Conservation (phyloP, 1,284 basidiomycete species). For the Thelephora terrestris region DNA sequence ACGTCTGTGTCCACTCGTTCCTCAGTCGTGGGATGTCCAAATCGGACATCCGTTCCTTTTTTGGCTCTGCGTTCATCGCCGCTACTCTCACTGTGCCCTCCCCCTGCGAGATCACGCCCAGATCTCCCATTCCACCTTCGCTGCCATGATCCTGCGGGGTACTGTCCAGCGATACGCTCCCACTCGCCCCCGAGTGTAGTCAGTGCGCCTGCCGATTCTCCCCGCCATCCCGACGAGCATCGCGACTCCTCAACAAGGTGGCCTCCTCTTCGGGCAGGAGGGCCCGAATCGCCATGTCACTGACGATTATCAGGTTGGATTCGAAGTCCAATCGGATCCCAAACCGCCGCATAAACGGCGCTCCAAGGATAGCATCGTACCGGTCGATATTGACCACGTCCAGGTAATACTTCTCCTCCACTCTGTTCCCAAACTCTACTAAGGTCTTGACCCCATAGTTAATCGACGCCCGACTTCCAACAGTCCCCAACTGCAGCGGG, state of each 20-base stretch:
- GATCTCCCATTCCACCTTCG: too few relatives aligned
- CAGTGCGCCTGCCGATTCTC: too few relatives aligned
- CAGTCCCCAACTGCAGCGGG: constrained; percentile 15
- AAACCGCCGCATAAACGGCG: constrained; percentile 17
- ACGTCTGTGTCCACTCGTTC: background rate
- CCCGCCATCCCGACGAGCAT: too few relatives aligned
- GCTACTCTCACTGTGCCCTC: too few relatives aligned
- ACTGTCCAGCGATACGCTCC: too few relatives aligned
- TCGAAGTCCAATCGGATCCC: constrained; percentile 20
- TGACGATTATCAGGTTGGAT: constrained; percentile 8
- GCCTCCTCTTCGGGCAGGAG: constrained; percentile 3
- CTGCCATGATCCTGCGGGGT: too few relatives aligned
- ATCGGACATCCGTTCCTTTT: too few relatives aligned
- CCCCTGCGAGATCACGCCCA: too few relatives aligned
- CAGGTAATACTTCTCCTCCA: constrained; percentile 9
- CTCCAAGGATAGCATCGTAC: constrained; percentile 23
- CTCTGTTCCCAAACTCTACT: constrained; percentile 4
- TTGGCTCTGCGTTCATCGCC: background rate
- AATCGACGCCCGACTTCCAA: constrained; percentile 16
- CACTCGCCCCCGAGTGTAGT: too few relatives aligned
- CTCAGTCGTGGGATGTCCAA: background rate
- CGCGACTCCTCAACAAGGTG: too few relatives aligned
- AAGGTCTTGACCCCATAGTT: constrained; percentile 11
- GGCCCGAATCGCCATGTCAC: background rate
- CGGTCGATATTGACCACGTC: constrained; percentile 23